These are phyloP conservation scores for Ilex aquifolium DNA, from an alignment of 257 asterid species.

Conservation along the genomic window DNA sequence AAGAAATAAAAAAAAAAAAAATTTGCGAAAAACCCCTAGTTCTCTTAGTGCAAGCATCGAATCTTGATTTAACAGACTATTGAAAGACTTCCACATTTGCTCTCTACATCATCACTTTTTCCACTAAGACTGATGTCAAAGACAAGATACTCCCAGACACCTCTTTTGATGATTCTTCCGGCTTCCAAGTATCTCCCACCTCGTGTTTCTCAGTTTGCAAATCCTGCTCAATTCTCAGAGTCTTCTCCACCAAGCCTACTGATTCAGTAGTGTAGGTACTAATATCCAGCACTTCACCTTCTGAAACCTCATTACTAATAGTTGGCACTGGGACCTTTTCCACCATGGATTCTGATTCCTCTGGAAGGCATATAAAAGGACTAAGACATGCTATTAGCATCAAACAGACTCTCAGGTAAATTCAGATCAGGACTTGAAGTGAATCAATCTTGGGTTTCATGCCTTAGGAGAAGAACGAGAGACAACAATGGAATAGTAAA, in stretches of 20 bases:
- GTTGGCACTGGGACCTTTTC: constrained; percentile 27
- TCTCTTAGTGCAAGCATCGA: too few relatives aligned
- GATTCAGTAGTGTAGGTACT: constrained; percentile 17
- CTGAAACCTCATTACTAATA: constrained; percentile 21
- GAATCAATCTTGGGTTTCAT: constrained; percentile 16
- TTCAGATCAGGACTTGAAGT: constrained; percentile 30
- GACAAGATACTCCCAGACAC: constrained; percentile 42
- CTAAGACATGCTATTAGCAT: constrained; percentile 34
- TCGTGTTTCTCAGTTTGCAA: constrained; percentile 44
- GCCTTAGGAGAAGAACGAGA: too few relatives aligned
- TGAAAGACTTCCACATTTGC: constrained; percentile 84
- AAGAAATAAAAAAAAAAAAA: too few relatives aligned
- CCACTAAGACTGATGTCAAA: constrained; percentile 54
- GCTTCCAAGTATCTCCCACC: constrained; percentile 48
- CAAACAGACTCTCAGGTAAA: constrained; percentile 59
- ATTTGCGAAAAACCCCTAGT: too few relatives aligned
- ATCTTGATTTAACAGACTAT: not conserved
- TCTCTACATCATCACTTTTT: constrained; percentile 67
- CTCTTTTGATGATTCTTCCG: constrained; percentile 48
- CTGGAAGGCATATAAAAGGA: constrained; percentile 24
- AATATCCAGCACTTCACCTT: constrained; percentile 9
- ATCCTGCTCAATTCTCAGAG: constrained; percentile 34
- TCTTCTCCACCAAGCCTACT: constrained; percentile 39
- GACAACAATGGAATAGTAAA: too few relatives aligned
- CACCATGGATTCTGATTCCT: constrained; percentile 22